These are phyloP conservation scores for Cercospora janseana DNA, from an alignment of 2,329 filamentous ascomycete genomes.

Conservation along the genomic window DNA sequence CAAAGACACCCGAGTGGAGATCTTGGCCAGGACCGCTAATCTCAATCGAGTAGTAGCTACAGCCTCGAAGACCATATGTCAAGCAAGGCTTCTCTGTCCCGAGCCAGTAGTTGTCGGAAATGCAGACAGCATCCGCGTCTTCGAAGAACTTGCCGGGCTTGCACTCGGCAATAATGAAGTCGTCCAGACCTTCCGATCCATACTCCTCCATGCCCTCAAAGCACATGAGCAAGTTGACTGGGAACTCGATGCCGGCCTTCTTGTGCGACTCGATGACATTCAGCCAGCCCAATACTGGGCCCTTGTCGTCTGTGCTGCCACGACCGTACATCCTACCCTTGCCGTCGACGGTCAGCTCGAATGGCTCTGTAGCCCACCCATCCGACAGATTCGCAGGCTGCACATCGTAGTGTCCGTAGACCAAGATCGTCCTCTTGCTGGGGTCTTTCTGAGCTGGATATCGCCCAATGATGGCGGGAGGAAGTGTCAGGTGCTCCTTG, in stretches of 20 bases:
- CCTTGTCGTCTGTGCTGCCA: slow-evolving; percentile 96
- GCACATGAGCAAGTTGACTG: slow-evolving; percentile 98
- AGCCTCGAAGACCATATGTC: slow-evolving; percentile 93
- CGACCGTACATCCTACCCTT: slow-evolving; percentile 95
- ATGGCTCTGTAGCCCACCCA: slow-evolving; percentile 94
- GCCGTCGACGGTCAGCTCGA: slow-evolving; percentile 80
- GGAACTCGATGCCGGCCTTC: slow-evolving; percentile 89
- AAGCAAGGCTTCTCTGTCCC: slow-evolving; percentile 97
- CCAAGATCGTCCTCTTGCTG: slow-evolving; percentile 89
- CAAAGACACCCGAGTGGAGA: slow-evolving; percentile 94
- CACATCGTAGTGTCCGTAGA: slow-evolving; percentile 98
- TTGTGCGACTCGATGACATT: slow-evolving; percentile 98
- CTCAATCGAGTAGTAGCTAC: slow-evolving; percentile 95
- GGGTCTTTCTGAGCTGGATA: slow-evolving; percentile 76
- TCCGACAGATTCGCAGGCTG: slow-evolving; percentile 92
- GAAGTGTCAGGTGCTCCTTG: slow-evolving; percentile 85
- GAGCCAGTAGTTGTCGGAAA: slow-evolving; percentile 99
- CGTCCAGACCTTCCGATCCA: slow-evolving; percentile 92
- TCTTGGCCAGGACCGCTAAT: slow-evolving; percentile 89
- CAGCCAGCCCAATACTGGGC: slow-evolving; percentile 92
- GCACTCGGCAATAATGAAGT: slow-evolving; percentile 86
- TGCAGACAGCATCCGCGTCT: slow-evolving; percentile 93
- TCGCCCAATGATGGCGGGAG: slow-evolving; percentile 85
- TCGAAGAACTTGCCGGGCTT: slow-evolving; percentile 80
- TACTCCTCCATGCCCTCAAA: slow-evolving; percentile 99